A percentile compares a stretch with the other conserved stretches of the same genome.
Evolutionary conservation across 768 basidiomycete genomes (phyloP).

Genomic region (Galerina marginata): DNA sequence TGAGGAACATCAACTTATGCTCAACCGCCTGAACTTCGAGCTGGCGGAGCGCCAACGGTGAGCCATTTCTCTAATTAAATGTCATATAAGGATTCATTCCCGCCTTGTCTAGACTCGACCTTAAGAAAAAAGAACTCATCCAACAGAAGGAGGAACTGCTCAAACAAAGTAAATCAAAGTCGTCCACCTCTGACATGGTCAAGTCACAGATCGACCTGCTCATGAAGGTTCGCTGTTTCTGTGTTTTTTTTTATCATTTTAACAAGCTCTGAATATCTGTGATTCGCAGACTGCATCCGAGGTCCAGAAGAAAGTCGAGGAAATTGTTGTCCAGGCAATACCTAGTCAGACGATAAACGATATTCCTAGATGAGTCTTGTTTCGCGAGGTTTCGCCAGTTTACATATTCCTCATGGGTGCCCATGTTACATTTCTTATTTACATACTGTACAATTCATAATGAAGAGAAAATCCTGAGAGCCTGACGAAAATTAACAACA

Average conservation of each 20-base stretch:
- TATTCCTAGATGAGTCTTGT: conserved; percentile 13
- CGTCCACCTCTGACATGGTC: conserved; percentile 74
- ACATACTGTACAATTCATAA: conserved; percentile 32
- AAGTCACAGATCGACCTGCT: conserved; percentile 79
- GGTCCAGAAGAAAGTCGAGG: conserved; percentile 77
- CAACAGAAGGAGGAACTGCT: conserved; percentile 79
- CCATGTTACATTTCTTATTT: conserved; percentile 16
- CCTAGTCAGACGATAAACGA: conserved; percentile 25
- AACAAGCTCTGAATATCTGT: conserved; percentile 9
- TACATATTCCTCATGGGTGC: conserved; percentile 8
- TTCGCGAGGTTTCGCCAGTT: conserved; percentile 4
- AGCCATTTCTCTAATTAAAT: conserved; percentile 21
- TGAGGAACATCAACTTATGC: conserved; percentile 84
- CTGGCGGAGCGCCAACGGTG: conserved; percentile 88
- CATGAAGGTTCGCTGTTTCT: conserved; percentile 60
- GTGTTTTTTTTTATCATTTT: neutral
- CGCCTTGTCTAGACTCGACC: conserved; percentile 63
- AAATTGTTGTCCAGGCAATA: conserved; percentile 56
- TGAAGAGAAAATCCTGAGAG: conserved; percentile 20
- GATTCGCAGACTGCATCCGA: conserved; percentile 65
- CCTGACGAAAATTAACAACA: conserved; percentile 2
- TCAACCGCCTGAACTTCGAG: conserved; percentile 87
- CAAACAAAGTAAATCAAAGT: conserved; percentile 79
- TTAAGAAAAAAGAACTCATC: conserved; percentile 68
- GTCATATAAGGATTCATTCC: conserved; percentile 4